phyloP scores from a whole-genome alignment of 768 basidiomycete species.

The Lenzites betulinus region DNA sequence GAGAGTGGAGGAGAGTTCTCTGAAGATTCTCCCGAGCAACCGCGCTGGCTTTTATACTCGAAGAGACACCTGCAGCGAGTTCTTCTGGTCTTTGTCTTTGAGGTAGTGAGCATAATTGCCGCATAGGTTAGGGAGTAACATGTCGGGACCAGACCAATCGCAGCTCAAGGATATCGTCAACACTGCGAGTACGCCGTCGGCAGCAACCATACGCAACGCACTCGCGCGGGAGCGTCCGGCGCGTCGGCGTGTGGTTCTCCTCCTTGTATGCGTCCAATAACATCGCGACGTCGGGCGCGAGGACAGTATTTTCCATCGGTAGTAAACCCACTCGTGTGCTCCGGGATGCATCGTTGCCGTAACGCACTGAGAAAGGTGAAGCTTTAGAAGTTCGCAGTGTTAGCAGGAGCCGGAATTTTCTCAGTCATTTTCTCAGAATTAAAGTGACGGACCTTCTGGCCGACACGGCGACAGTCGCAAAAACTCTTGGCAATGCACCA shows the following conservation, averaged over 20 bases:
- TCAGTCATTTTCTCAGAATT: background rate
- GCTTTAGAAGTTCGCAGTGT: background rate
- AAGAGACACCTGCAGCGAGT: no score
- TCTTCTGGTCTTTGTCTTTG: background rate
- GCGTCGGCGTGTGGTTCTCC: slow-evolving; percentile 1
- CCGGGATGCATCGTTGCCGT: background rate
- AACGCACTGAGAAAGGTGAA: background rate
- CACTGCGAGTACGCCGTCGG: background rate
- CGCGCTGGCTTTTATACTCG: background rate
- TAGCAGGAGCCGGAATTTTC: background rate
- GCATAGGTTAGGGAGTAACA: background rate
- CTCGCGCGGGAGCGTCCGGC: slow-evolving; percentile 3
- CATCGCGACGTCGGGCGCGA: background rate
- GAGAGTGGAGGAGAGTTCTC: background rate
- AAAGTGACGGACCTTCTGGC: background rate
- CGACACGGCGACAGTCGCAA: no score
- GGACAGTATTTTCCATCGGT: background rate
- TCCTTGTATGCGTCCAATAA: background rate
- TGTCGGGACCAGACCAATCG: background rate
- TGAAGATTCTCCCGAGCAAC: background rate
- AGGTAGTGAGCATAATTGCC: background rate
- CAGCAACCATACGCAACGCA: no score
- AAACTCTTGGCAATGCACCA: background rate
- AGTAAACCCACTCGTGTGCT: background rate
- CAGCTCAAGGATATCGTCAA: background rate